Percentiles rank a stretch among this genome's conserved stretches.
Conservation (phyloP, 768 basidiomycete species). For the Xerocomus potaroensis region DNA sequence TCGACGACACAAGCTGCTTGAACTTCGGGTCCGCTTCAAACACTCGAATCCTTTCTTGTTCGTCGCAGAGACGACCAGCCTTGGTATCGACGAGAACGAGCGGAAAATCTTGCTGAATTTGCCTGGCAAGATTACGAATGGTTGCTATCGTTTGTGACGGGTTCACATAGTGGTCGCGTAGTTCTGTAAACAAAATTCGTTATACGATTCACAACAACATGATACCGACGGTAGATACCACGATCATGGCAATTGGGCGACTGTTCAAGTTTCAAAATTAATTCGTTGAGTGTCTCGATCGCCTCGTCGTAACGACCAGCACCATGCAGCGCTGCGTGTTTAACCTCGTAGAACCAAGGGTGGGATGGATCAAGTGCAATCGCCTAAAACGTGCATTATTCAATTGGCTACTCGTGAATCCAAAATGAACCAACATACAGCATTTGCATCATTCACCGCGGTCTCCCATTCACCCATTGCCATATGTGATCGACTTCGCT, state of each 20-base stretch:
- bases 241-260: background rate
- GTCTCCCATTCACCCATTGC: background rate
- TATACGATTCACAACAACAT: background rate
- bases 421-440: slow-evolving; percentile 1
- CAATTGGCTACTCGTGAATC: background rate
- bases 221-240: slow-evolving; percentile 4
- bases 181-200: background rate
- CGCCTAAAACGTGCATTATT: slow-evolving; percentile 4
- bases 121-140: background rate
- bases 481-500: slow-evolving; percentile 7
- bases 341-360: slow-evolving; percentile 9
- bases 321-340: slow-evolving; percentile 12
- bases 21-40: slow-evolving; percentile 12
- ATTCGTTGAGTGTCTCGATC: slow-evolving; percentile 6
- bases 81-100: slow-evolving; percentile 13
- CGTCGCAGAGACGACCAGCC: slow-evolving; percentile 13
- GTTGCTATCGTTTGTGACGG: slow-evolving; percentile 5
- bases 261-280: slow-evolving; percentile 3
- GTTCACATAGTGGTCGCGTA: background rate
- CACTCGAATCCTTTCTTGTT: background rate
- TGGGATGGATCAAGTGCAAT: slow-evolving; percentile 10
- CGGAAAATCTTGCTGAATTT: slow-evolving; percentile 7
- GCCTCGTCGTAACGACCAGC: slow-evolving; percentile 15
- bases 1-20: slow-evolving; percentile 17
- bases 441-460: slow-evolving; percentile 8